Conservation (phyloP, 2,329 filamentous ascomycete genomes). For the Fusarium musae region DNA sequence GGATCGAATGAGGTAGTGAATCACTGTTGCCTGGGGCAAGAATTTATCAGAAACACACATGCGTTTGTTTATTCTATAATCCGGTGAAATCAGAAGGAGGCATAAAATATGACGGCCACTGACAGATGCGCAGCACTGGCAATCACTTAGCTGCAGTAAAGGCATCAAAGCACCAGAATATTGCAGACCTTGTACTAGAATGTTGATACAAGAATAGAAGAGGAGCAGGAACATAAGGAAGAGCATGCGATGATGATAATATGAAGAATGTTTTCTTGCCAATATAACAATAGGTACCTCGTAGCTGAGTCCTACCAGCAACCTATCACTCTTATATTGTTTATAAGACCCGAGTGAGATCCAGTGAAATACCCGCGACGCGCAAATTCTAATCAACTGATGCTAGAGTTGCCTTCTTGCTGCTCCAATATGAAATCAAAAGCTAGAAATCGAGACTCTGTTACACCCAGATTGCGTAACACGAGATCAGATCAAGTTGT, state of each 20-base stretch:
- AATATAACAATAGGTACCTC: neutral
- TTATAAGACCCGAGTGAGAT: neutral
- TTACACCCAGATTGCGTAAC: neutral
- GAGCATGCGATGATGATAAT: neutral
- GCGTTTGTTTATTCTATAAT: neutral
- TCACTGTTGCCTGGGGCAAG: slow-evolving; percentile 8
- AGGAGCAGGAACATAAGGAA: neutral
- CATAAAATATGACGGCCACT: neutral
- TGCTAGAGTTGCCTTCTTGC: neutral
- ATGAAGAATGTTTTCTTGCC: neutral
- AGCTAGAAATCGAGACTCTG: neutral
- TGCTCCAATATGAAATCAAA: neutral
- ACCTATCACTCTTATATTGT: neutral
- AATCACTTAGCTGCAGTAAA: neutral
- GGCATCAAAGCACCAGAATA: neutral
- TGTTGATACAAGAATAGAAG: neutral
- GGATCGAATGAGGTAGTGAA: neutral
- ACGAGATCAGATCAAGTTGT: neutral
- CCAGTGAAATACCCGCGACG: neutral
- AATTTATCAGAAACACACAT: neutral
- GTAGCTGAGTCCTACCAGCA: neutral
- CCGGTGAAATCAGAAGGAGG: neutral
- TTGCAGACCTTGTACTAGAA: neutral
- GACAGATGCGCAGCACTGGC: slow-evolving; percentile 21
- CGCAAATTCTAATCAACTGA: neutral